phyloP scores from a whole-genome alignment of 495 filamentous ascomycete genomes.

The Penicillium fimorum region DNA sequence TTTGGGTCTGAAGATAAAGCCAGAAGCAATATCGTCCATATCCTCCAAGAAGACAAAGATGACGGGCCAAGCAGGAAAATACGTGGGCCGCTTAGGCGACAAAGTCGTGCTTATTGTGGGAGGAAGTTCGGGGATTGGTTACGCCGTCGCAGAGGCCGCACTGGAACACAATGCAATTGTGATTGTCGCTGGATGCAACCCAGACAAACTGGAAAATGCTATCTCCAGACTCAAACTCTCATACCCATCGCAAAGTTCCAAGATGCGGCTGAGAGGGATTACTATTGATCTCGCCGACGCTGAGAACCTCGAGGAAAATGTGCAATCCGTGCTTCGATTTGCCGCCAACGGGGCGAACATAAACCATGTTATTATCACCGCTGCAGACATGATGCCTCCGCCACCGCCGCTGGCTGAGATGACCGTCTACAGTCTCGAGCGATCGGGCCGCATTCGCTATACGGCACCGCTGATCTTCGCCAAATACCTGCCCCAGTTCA shows the following conservation, averaged over 20 bases:
- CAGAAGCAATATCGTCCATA: no score
- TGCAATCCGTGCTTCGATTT: neutral
- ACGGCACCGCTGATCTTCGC: constrained; percentile 48
- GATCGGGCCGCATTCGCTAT: constrained; percentile 39
- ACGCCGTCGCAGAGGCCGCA: constrained; percentile 50
- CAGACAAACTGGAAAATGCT: neutral
- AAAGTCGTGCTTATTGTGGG: constrained; percentile 52
- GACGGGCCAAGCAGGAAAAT: constrained; percentile 6
- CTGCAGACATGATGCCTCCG: constrained; percentile 22
- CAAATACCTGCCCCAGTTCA: constrained; percentile 41
- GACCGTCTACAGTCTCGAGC: neutral
- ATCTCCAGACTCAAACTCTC: no score
- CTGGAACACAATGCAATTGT: constrained; percentile 52
- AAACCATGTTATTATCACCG: neutral
- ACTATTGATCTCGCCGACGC: neutral
- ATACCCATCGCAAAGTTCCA: neutral
- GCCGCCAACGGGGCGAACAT: neutral
- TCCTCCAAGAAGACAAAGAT: no score
- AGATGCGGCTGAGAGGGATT: constrained; percentile 42
- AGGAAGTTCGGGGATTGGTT: constrained; percentile 56
- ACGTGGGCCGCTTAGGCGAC: constrained; percentile 20
- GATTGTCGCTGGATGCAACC: constrained; percentile 54
- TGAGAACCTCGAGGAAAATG: neutral
- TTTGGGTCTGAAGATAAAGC: no score
- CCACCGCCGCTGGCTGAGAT: neutral